Base-by-base conservation (phyloP, 495 filamentous ascomycete genomes). In the Xylaria longipes region DNA sequence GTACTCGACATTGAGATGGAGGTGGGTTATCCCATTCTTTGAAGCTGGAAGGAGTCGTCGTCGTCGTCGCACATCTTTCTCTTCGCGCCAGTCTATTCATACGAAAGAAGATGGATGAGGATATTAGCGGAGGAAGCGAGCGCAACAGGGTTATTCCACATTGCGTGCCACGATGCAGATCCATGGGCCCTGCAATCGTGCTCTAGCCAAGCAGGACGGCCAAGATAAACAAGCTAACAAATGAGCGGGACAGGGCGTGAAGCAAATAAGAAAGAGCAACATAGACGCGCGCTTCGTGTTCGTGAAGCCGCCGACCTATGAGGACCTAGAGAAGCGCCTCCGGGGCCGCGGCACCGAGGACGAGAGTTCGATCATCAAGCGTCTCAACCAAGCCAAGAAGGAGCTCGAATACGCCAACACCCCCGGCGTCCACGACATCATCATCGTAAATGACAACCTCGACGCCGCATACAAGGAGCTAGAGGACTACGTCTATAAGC, bases 1-100 rank as follows among this genome's bases (percentile, higher is more conserved):
- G 87, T 94, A 35, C 81, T 94, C 71, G 92, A 99, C 81, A 99
- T 98, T 79, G 96, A 98, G 86, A 95, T 97, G 91, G 94, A 97
- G 89, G 77, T 77, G 60, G 68, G 73, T 89, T 74, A 43, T 57
- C 63, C 29, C 37, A 31, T 45, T 15, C 15, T 12, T 17, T 9
- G 52, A 14, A 17, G 5, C 33, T 20, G 11, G n/a, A n/a, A 37
- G 15, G 27, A 4, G n/a, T 17, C 50, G 11, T 43, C 46, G 3
- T 39, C 11, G n/a, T 17, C 50, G 11, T 43, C 46, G 3, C 25
- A 65, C 1, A 14, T n/a, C 35, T 12, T 41, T 17, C n/a, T 6
- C n/a, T n/a, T 20, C 5, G 52, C 37, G 27, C 54, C 58, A 20
- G 25, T 46, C 41, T 15, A 17, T 14, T 46, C 17, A 45, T 11